Percentiles rank a stretch among this genome's conserved stretches.
Evolutionary conservation across 1,139 yeast species (phyloP).

Genomic region (Casaregolazyma suthepensis): DNA sequence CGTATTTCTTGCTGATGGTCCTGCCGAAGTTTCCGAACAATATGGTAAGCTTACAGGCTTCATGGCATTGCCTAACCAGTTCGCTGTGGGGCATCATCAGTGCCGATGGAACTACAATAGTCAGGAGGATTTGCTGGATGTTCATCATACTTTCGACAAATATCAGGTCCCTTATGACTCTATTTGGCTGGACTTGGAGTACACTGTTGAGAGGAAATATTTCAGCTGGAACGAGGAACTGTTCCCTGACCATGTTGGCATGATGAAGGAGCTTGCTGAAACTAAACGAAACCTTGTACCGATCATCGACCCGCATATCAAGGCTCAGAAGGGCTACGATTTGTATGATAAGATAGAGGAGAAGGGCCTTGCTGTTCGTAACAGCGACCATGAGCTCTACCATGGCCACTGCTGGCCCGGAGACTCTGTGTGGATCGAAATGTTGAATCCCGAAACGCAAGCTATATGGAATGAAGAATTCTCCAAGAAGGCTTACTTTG

Average conservation of each 20-base stretch:
- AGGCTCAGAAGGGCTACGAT: conserved; percentile 49
- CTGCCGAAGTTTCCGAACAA: conserved; percentile 51
- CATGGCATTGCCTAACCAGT: conserved; percentile 67
- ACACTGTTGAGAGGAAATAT: conserved; percentile 76
- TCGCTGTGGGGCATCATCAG: conserved; percentile 87
- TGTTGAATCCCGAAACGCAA: conserved; percentile 60
- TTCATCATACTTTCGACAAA: conserved; percentile 64
- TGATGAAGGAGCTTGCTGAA: conserved; percentile 58
- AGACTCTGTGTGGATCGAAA: conserved; percentile 87
- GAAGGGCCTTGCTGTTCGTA: conserved; percentile 38
- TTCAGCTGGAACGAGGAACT: conserved; percentile 80
- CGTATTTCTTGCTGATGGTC: conserved; percentile 57
- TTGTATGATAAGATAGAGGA: conserved; percentile 51
- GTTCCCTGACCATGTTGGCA: conserved; percentile 67
- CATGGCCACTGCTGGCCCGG: conserved; percentile 99
- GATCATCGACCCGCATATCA: conserved; percentile 89
- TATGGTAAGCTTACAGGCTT: conserved; percentile 75
- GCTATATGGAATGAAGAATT: conserved; percentile 54
- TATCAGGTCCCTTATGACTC: conserved; percentile 79
- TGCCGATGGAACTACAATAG: conserved; percentile 97
- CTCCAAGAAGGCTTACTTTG: conserved; percentile 37
- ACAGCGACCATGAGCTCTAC: conserved; percentile 47
- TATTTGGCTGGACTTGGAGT: conserved; percentile 94
- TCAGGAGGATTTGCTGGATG: conserved; percentile 71
- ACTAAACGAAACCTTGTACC: conserved; percentile 79